Conservation (phyloP, 495 filamentous ascomycete species). For the Clohesyomyces aquaticus region DNA sequence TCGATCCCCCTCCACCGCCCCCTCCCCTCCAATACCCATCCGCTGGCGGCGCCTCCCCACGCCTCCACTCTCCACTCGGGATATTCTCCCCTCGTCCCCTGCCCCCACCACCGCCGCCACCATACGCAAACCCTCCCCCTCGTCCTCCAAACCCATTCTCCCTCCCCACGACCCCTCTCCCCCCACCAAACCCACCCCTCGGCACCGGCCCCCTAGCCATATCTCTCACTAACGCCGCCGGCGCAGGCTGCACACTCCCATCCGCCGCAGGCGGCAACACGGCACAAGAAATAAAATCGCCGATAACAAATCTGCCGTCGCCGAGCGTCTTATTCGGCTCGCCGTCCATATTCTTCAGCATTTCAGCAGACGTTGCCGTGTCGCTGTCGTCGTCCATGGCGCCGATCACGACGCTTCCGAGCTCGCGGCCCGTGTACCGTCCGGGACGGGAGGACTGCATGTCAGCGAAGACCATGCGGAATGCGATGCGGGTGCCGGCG, state of each 20-base stretch:
- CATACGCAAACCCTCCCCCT: conserved; percentile 13
- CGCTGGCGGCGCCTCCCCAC: conserved; percentile 59
- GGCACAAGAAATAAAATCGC: conserved; percentile 83
- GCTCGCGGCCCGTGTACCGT: conserved; percentile 69
- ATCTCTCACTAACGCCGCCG: conserved; percentile 46
- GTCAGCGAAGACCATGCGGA: conserved; percentile 85
- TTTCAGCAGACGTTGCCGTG: background rate
- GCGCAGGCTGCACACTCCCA: conserved; percentile 69
- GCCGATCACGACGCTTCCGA: conserved; percentile 81
- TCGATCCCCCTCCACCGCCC: conserved; percentile 33
- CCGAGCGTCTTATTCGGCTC: conserved; percentile 72
- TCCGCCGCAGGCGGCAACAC: conserved; percentile 75
- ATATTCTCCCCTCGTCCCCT: conserved; percentile 48
- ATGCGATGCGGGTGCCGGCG: conserved; percentile 80
- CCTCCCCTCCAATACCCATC: conserved; percentile 47
- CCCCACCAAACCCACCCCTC: conserved; percentile 40
- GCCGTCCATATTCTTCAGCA: conserved; percentile 49
- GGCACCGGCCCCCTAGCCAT: conserved; percentile 11
- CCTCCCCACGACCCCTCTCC: background rate
- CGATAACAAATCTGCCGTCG: conserved; percentile 80
- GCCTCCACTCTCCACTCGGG: conserved; percentile 62
- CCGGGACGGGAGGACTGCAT: conserved; percentile 54
- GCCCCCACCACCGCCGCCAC: conserved; percentile 47
- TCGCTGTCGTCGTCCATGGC: conserved; percentile 47
- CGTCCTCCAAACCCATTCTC: conserved; percentile 30